Evolutionary conservation across 148 eudicot genomes (phyloP).

Genomic region (Rheum nobile): DNA sequence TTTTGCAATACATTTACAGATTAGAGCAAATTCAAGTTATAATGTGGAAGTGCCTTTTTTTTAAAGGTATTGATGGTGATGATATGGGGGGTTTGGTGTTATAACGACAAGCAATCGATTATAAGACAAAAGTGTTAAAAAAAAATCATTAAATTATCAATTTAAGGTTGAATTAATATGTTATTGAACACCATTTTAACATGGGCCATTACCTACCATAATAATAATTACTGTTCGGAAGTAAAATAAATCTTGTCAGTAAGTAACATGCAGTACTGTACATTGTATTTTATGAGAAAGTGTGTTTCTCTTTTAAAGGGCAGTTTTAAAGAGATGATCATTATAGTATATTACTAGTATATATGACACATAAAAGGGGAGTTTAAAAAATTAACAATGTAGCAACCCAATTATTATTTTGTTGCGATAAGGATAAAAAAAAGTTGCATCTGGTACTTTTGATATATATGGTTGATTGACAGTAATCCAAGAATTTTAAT

Average conservation of each 20-base stretch:
- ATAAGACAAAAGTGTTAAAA: not conserved
- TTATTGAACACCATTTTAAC: not conserved
- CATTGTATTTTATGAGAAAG: not conserved
- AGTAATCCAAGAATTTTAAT: not conserved
- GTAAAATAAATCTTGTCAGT: not conserved
- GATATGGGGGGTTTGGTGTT: not conserved
- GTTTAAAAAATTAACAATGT: not conserved
- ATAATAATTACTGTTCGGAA: not conserved
- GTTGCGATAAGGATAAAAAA: not conserved
- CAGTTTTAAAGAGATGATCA: not conserved
- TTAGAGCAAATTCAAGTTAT: not conserved
- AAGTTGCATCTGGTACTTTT: not conserved
- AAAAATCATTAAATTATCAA: not conserved
- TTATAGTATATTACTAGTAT: not conserved
- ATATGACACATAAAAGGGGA: not conserved
- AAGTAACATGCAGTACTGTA: constrained; percentile 1
- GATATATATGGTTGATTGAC: not conserved
- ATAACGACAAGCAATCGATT: not conserved
- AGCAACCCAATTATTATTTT: not conserved
- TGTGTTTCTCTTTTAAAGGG: not conserved
- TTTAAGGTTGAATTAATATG: not conserved
- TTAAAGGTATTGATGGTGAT: not conserved
- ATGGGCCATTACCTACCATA: not conserved
- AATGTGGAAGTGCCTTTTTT: too few relatives aligned
- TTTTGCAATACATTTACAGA: too few relatives aligned